These are phyloP conservation scores for Nidularia sp. DNA, from an alignment of 768 basidiomycete genomes.

Conservation along the genomic window DNA sequence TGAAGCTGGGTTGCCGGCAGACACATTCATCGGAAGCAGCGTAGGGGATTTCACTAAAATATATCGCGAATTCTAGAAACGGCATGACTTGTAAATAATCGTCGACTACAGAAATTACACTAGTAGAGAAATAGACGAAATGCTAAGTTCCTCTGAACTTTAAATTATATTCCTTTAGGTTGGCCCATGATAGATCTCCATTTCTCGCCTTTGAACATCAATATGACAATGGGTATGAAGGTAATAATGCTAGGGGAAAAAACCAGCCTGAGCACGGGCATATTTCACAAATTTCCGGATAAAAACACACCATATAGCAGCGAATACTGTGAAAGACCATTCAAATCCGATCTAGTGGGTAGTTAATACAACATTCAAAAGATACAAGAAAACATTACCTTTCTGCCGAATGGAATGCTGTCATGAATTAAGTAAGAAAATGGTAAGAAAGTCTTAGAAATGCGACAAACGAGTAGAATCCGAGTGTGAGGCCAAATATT, in stretches of 20 bases:
- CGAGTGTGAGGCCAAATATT: conserved; percentile 29
- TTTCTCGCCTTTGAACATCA: conserved; percentile 27
- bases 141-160: no score
- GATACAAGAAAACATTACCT: conserved; percentile 11
- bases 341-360: conserved; percentile 27
- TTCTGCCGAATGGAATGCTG: conserved; percentile 33
- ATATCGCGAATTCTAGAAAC: no score
- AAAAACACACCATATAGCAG: conserved; percentile 21
- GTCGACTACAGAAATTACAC: neutral
- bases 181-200: conserved; percentile 16
- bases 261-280: conserved; percentile 1
- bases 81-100: neutral
- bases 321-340: conserved; percentile 32
- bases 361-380: neutral
- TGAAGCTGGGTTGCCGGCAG: no score
- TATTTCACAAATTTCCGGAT: neutral
- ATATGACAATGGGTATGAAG: conserved; percentile 25
- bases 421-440: neutral
- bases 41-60: no score
- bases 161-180: no score
- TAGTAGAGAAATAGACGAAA: no score
- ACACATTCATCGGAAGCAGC: no score
- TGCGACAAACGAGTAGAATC: conserved; percentile 29
- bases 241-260: conserved; percentile 16
- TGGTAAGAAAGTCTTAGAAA: neutral